phyloP scores from a whole-genome alignment of 306 rosid genomes.

The Psophocarpus tetragonolobus region DNA sequence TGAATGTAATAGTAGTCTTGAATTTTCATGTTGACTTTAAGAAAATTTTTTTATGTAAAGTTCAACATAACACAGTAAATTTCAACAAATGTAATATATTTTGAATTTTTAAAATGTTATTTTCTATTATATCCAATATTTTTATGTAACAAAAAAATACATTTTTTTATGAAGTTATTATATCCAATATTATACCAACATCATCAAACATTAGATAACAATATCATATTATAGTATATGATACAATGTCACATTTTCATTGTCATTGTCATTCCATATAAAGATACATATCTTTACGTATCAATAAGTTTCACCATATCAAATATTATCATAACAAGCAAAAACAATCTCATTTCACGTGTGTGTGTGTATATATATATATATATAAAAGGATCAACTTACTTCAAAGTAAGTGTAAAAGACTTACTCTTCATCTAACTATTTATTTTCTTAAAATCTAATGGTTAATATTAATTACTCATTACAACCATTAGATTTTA shows the following conservation, averaged over 20 bases:
- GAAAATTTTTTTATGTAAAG: not conserved
- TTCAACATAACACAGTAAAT: not conserved
- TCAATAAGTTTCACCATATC: not conserved
- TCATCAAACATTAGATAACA: not conserved
- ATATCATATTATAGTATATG: not conserved
- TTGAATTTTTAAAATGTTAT: too few relatives aligned
- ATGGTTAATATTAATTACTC: too few relatives aligned
- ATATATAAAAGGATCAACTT: too few relatives aligned
- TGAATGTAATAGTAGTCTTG: not conserved
- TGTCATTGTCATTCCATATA: not conserved
- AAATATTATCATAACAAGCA: not conserved
- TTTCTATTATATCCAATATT: too few relatives aligned
- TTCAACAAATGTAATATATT: not conserved
- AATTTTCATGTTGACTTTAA: not conserved
- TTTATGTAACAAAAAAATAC: too few relatives aligned
- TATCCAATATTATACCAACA: not conserved
- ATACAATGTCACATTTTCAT: not conserved
- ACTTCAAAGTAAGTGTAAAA: too few relatives aligned
- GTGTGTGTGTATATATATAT: too few relatives aligned
- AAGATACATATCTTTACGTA: not conserved
- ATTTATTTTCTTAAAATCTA: too few relatives aligned
- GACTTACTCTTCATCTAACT: too few relatives aligned
- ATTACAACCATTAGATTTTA: too few relatives aligned
- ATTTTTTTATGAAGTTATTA: too few relatives aligned
- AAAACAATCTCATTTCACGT: too few relatives aligned